phyloP scores from a whole-genome alignment of 1,284 basidiomycete species.

The Pseudozyma pruni region DNA sequence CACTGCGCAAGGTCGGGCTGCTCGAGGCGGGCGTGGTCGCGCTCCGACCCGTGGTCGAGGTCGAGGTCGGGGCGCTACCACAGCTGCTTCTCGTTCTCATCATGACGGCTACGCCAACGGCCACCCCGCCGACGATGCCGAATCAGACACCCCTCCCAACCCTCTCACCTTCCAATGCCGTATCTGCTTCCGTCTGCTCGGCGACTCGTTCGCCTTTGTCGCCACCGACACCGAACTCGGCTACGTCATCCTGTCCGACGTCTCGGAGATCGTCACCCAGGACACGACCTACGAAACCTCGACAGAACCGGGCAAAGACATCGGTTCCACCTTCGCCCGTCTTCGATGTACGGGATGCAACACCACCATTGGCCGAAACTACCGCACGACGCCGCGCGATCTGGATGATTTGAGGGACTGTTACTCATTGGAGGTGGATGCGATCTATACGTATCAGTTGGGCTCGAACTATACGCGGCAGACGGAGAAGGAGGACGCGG shows the following conservation, averaged over 20 bases:
- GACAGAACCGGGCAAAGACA: slow-evolving; percentile 34
- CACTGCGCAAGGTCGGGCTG: neutral
- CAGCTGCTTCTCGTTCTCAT: neutral
- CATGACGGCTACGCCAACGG: neutral
- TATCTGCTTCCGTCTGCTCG: slow-evolving; percentile 39
- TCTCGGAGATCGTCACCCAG: slow-evolving; percentile 34
- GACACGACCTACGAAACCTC: slow-evolving; percentile 26
- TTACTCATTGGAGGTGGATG: slow-evolving; percentile 41
- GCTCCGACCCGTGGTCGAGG: slow-evolving; percentile 7
- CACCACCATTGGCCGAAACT: slow-evolving; percentile 36
- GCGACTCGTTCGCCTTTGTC: slow-evolving; percentile 48
- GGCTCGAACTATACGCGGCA: slow-evolving; percentile 25
- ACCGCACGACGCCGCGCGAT: slow-evolving; percentile 44
- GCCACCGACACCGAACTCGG: slow-evolving; percentile 45
- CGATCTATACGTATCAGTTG: slow-evolving; percentile 28
- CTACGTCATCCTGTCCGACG: slow-evolving; percentile 48
- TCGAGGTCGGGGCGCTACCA: slow-evolving; percentile 13
- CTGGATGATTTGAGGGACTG: slow-evolving; percentile 47
- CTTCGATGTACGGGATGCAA: slow-evolving; percentile 44
- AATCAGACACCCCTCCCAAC: slow-evolving; percentile 9
- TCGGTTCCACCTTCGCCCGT: slow-evolving; percentile 38
- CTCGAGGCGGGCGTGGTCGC: slow-evolving; percentile 2
- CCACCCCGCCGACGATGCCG: no score
- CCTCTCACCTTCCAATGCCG: slow-evolving; percentile 54
- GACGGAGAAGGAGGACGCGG: slow-evolving; percentile 6